Evolutionary conservation across 1,139 yeast species (phyloP), one percentile per base, ranked within the genome.

Genomic region (Taphrina betulina): DNA sequence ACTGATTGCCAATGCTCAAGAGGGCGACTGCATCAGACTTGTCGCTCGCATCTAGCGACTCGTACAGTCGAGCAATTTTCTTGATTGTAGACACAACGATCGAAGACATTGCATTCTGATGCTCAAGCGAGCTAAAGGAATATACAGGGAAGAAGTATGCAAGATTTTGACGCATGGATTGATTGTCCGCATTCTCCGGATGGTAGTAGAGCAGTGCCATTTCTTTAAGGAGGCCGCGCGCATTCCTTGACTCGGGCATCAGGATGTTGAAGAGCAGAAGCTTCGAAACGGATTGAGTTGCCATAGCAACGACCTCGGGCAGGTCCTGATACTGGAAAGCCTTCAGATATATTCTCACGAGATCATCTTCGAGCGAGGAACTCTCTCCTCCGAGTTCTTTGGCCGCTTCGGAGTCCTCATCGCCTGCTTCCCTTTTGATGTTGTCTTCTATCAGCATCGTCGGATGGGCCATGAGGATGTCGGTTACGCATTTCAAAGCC

Each of bases 61-160:
- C 76, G 63, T 74, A 76, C 12, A 71, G 71, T 35, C 68, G 68
- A 59, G 76, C 77, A 59, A 85, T 69, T 62, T 94, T 74, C 57
- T 75, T 73, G 41, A 88, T 69, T 5, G 86, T 80, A 67, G 85
- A 94, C 1, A 84, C 82, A 19, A 82, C 81, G 16, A 84, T 76
- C 20, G 79, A 72, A 4, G 83, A 78, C 66, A 90, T 72, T 60
- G 83, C 75, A 50, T 76, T 75, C 68, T 89, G 96, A 68, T 89
- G 95, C 24, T 73, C 74, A 0, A 77, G 72, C 62, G 85, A 90
- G 37, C 96, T 85, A 66, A 81, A 86, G 33, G 95, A 84, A 67
- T 87, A 89, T 0, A 87, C 95, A 0, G 97, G 97, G 35, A 92
- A 76, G 66, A 96, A 89, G 67, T 87, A 89, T 8, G 95, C 81